A percentile compares a stretch with the other conserved stretches of the same genome.
phyloP scores from a whole-genome alignment of 2,329 filamentous ascomycete genomes.

The Didymosphaeria variabile region DNA sequence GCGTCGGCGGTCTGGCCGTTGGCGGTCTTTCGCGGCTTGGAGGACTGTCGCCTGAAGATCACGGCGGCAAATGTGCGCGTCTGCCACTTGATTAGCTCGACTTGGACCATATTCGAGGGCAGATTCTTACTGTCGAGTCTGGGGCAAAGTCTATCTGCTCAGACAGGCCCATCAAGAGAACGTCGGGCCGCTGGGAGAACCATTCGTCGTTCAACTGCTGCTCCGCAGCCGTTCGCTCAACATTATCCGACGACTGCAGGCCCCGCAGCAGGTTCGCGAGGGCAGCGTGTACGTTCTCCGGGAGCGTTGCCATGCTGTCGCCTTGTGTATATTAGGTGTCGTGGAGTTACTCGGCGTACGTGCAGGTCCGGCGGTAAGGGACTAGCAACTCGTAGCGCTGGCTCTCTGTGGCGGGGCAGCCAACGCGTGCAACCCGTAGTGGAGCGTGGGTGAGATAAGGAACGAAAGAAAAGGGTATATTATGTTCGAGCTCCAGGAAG shows the following conservation, averaged over 20 bases:
- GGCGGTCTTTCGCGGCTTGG: slow-evolving; percentile 80
- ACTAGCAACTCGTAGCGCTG: slow-evolving; percentile 6
- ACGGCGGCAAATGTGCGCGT: slow-evolving; percentile 91
- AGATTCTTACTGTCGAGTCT: slow-evolving; percentile 70
- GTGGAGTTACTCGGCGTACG: slow-evolving; percentile 19
- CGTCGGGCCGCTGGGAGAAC: slow-evolving; percentile 81
- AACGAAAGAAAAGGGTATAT: not conserved
- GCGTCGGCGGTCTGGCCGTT: slow-evolving; percentile 79
- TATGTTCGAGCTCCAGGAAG: not conserved
- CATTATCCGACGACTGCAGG: slow-evolving; percentile 90
- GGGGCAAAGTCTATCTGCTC: slow-evolving; percentile 87
- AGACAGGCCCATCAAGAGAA: slow-evolving; percentile 90
- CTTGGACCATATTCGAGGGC: not conserved
- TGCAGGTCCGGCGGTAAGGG: slow-evolving; percentile 9
- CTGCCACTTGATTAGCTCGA: slow-evolving; percentile 56
- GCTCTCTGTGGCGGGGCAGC: slow-evolving; percentile 12
- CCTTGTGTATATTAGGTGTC: slow-evolving; percentile 32
- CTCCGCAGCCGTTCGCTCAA: slow-evolving; percentile 83
- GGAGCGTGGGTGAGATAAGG: not conserved
- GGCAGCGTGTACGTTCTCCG: slow-evolving; percentile 83
- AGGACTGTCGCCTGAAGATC: slow-evolving; percentile 91
- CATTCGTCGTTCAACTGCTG: slow-evolving; percentile 91
- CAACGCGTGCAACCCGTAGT: not conserved
- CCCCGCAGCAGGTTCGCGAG: slow-evolving; percentile 87
- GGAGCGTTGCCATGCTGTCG: slow-evolving; percentile 79